A percentile compares a stretch with the other conserved stretches of the same genome.
Conservation (phyloP, 805 yeast genomes). For the Saturnispora zaruensis region DNA sequence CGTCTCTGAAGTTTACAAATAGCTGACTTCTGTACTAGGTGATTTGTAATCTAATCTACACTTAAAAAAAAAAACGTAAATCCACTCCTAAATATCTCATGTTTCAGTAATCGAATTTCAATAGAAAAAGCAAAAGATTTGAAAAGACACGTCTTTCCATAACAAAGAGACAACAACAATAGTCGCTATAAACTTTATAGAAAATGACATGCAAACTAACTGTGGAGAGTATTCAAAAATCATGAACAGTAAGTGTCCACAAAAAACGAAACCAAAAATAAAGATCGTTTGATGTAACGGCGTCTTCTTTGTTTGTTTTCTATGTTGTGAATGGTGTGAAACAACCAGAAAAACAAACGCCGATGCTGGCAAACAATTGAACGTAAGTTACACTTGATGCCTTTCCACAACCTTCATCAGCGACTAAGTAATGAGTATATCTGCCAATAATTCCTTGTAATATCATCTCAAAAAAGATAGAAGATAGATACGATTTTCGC, state of each 20-base stretch:
- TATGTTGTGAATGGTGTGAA: background rate
- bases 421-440: background rate
- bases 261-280: background rate
- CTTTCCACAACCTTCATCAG: background rate
- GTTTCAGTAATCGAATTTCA: no score
- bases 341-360: background rate
- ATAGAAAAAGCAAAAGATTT: no score
- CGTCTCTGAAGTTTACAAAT: no score
- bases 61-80: no score
- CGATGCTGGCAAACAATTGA: background rate
- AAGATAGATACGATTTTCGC: background rate
- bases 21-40: no score
- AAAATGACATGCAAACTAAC: background rate
- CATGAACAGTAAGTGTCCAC: background rate
- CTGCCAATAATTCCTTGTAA: background rate
- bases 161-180: background rate
- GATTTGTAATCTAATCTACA: no score
- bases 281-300: background rate
- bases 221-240: background rate
- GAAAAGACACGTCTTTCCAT: background rate
- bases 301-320: background rate
- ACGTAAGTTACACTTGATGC: background rate
- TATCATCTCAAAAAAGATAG: background rate
- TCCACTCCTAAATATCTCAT: no score
- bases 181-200: background rate